A percentile compares a stretch with the other conserved stretches of the same genome.
These are phyloP conservation scores for Phytophthora pisi DNA, from an alignment of 352 stramenopile genomes.

Conservation along the genomic window DNA sequence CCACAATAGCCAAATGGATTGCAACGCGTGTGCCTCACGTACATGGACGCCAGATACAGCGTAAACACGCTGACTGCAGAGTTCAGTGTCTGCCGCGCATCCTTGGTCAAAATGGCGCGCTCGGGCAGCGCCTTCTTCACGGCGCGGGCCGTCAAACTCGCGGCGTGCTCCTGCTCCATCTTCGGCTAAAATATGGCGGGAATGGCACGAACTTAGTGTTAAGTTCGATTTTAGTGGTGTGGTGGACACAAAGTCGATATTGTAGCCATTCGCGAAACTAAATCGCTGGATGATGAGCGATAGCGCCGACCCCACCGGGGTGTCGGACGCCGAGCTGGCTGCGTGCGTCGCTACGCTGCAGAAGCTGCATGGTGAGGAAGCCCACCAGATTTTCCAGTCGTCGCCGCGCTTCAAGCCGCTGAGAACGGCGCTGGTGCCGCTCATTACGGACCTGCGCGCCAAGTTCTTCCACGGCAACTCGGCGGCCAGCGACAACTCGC, in stretches of 20 bases:
- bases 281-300: constrained; percentile 23
- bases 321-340: constrained; percentile 62
- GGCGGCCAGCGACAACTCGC: constrained; percentile 41
- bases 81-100: constrained; percentile 74
- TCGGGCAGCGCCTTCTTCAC: constrained; percentile 75
- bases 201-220: not conserved
- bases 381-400: constrained; percentile 53
- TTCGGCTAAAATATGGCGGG: constrained; percentile 3
- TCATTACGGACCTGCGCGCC: constrained; percentile 63
- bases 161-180: constrained; percentile 77
- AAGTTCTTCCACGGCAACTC: constrained; percentile 71
- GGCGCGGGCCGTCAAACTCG: constrained; percentile 67
- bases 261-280: constrained; percentile 3
- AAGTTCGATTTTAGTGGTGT: not conserved
- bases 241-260: not conserved
- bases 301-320: not conserved
- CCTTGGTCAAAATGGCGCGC: constrained; percentile 68
- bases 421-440: constrained; percentile 62
- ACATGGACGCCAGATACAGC: constrained; percentile 77
- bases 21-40: constrained; percentile 17
- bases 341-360: constrained; percentile 60
- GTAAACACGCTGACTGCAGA: constrained; percentile 80
- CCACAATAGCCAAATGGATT: not conserved
- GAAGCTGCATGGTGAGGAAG: constrained; percentile 55
- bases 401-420: constrained; percentile 63